These are phyloP conservation scores for Sporisorium reilianum DNA, from an alignment of 1,284 basidiomycete species.

Conservation along the genomic window DNA sequence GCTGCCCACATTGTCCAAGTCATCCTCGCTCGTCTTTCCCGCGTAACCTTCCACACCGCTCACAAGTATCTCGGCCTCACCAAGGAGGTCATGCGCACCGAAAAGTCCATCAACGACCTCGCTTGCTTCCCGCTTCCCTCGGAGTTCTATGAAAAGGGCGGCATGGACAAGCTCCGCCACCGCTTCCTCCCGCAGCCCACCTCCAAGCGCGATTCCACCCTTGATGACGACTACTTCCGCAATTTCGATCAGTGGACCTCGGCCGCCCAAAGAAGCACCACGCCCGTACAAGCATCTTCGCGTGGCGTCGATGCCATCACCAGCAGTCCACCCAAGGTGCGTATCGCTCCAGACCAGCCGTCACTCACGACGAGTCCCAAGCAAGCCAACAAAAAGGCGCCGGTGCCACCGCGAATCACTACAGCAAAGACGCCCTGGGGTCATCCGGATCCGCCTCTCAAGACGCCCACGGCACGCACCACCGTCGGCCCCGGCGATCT, in stretches of 20 bases:
- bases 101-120: conserved; percentile 95
- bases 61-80: conserved; percentile 97
- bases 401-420: conserved; percentile 9
- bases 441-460: conserved; percentile 61
- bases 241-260: conserved; percentile 50
- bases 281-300: conserved; percentile 24
- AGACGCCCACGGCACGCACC: conserved; percentile 56
- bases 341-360: conserved; percentile 22
- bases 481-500: conserved; percentile 72
- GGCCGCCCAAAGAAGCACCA: conserved; percentile 31
- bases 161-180: conserved; percentile 87
- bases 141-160: conserved; percentile 93
- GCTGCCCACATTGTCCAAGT: conserved; percentile 98
- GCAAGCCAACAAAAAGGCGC: conserved; percentile 12
- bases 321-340: conserved; percentile 22
- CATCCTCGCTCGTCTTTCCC: conserved; percentile 92
- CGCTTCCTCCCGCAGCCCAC: conserved; percentile 73
- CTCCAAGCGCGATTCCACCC: conserved; percentile 33
- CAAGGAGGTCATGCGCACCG: conserved; percentile 92
- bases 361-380: conserved; percentile 21
- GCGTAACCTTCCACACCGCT: conserved; percentile 93
- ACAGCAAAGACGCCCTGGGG: conserved; percentile 58
- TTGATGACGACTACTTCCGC: conserved; percentile 56
- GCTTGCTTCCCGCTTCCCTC: conserved; percentile 93
- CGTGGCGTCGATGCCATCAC: conserved; percentile 4